Evolutionary conservation across 2,329 filamentous ascomycete species (phyloP), one percentile per base, ranked within the genome.

Genomic region (Aspergillus ustus): DNA sequence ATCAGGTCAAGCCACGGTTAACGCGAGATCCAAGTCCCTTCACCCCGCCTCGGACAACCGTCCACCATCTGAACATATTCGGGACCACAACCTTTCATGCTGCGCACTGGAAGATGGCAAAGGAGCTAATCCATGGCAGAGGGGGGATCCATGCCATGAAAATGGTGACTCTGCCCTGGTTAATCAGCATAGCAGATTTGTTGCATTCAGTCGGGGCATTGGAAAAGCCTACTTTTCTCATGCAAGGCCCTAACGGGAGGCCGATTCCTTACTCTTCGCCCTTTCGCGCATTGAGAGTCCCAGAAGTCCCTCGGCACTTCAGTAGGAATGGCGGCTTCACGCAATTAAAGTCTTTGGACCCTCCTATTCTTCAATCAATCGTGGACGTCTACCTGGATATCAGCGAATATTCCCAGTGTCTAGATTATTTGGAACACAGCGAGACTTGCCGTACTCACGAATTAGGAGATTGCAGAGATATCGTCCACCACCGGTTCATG

Each of bases 401-500:
- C 2, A 37, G 51, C 51, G 51, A 52, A 7, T 52, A 52, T 7
- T 52, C 51, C n/a, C 51, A 52, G 29, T 52, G 51, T 11, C 29
- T 52, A n/a, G 51, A 52, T 40, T 11, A 20, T 3, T 17, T 52
- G 15, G 51, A 52, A 11, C 29, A 52, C 7, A 20, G 28, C 17
- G 51, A 52, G 4, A 9, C 19, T 19, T 40, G 29, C 9, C n/a
- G 6, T 4, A 52, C 51, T 2, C 13, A 52, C 4, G 31, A 52
- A 40, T 11, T 52, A 13, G 51, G 51, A 29, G 51, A 52, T 13
- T 52, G 51, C 17, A 29, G 51, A 40, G 51, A 52, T 22, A 37
- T 52, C 17, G n/a, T 52, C 6, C 51, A 52, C 51, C 51, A 52
- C 29, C 51, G 51, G 29, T 40, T 52, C 31, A 52, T 52, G 51